Evolutionary conservation across 2,329 filamentous ascomycete genomes (phyloP), one percentile per base, ranked within the genome.

Genomic region (Nigrospora osmanthi): DNA sequence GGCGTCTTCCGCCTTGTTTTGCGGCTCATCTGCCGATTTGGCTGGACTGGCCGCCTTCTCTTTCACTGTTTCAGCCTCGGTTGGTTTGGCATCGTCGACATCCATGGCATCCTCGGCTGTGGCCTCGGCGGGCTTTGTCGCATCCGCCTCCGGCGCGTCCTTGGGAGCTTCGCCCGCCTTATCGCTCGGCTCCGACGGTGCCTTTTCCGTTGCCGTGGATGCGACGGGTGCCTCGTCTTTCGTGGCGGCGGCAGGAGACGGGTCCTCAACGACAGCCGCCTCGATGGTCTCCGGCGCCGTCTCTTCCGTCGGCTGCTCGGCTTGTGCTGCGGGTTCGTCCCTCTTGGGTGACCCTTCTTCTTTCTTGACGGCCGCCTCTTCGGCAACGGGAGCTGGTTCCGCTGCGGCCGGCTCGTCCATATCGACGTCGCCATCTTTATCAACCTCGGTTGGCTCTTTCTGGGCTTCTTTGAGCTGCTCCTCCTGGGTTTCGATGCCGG

Each of bases 391-490:
- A 10, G 46, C 66, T 9, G 57, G 52, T n/a, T 63, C 53, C 17
- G 58, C 55, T 35, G 58, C 30, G 5, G 60, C 58, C 3, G 66
- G 50, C 37, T 69, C 71, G 3, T 60, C 63, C 73, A 78, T 78
- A 11, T 73, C 71, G 7, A 77, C 63, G 52, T 78, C 72, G 12
- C 73, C 73, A 46, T 76, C 73, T 2, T 58, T 59, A 30, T 78
- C 73, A 5, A 68, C 57, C 32, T 64, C 65, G 5, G 50, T 40
- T 31, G 49, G 11, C 42, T 49, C 47, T 15, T 51, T 44, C 41
- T 55, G 51, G 1, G 45, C 46, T 12, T 55, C 50, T 43, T 55
- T 53, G 6, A 48, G 38, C 23, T 52, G 45, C 34, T 54, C 53
- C 30, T 61, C 54, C 45, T 57, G 47, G 30, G 58, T 54, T 6